Evolutionary conservation across 2,329 filamentous ascomycete genomes (phyloP), one percentile per base, ranked within the genome.

Genomic region (Paecilomyces dactylethromorphus): DNA sequence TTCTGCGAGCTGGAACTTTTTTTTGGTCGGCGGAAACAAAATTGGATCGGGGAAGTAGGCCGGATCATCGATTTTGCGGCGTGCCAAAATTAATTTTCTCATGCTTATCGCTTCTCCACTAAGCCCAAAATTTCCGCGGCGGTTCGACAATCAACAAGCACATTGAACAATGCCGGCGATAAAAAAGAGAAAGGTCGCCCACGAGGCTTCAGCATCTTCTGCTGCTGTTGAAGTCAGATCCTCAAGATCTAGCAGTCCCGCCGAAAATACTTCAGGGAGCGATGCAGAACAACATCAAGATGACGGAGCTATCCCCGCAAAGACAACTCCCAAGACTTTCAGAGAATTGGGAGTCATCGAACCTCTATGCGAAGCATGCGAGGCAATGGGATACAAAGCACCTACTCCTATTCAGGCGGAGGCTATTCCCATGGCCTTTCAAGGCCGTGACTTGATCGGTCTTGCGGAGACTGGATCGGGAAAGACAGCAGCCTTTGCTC

Each of bases 401-500:
- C 91, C 94, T 0, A 99, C 93, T 1, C 88, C 92, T 0, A 97
- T 99, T 64, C 94, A 97, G 74, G 82, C 83, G 56, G 84, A 95
- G 73, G 84, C 92, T 0, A 96, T 97, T 66, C 93, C 93, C 3
- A 70, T 85, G 3, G 92, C 92, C 35, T 81, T 97, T 3, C 77
- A 89, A 68, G 87, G 89, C 56, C 85, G 91, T 68, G 94, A 97
- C 74, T 81, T 97, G 33, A 96, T 99, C 66, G 94, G 92, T 50
- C 82, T 97, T 56, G 94, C 94, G 31, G 93, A 97, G 77, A 99
- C 94, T 0, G 94, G 94, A 66, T 92, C 87, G 70, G 94, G 94
- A 76, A 99, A 97, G 79, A 97, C 94, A 0, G 93, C 92, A 6
- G 92, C 94, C 0, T 99, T 97, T 72, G 92, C 91, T 0, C 80